Conservation (phyloP, 768 basidiomycete species). For the Collybia sordida region DNA sequence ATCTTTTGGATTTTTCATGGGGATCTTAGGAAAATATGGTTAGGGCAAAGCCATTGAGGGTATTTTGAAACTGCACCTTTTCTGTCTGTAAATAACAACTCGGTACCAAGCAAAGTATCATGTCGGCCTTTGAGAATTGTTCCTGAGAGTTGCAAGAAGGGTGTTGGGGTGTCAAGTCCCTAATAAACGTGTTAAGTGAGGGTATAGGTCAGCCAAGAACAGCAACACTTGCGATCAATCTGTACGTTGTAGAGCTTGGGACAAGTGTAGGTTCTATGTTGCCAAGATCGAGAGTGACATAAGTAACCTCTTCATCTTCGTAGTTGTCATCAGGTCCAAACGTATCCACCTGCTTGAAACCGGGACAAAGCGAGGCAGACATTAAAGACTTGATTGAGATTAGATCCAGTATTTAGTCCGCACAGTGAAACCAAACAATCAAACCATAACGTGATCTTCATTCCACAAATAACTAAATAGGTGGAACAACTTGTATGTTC, state of each 20-base stretch:
- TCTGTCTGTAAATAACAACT: constrained; percentile 71
- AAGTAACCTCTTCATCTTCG: constrained; percentile 59
- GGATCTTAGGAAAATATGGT: constrained; percentile 31
- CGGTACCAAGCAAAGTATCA: constrained; percentile 68
- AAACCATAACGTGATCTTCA: too few relatives aligned
- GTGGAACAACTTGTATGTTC: too few relatives aligned
- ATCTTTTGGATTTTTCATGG: constrained; percentile 46
- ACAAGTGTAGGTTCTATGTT: constrained; percentile 72
- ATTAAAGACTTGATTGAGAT: background rate
- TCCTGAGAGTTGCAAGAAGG: constrained; percentile 76
- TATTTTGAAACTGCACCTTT: constrained; percentile 40
- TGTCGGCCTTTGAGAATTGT: constrained; percentile 73
- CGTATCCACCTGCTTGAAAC: constrained; percentile 63
- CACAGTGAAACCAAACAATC: too few relatives aligned
- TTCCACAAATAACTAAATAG: too few relatives aligned
- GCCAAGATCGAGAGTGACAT: constrained; percentile 77
- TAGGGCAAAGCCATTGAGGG: background rate
- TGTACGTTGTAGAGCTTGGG: constrained; percentile 67
- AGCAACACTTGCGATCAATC: constrained; percentile 62
- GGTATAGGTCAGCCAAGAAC: background rate
- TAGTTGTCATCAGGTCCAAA: constrained; percentile 73
- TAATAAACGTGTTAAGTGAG: constrained; percentile 19
- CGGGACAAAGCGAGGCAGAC: constrained; percentile 43
- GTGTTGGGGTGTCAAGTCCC: constrained; percentile 79
- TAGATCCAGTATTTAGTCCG: too few relatives aligned